Evolutionary conservation across 441 rosid species (phyloP).

Genomic region (Erodium texanum): DNA sequence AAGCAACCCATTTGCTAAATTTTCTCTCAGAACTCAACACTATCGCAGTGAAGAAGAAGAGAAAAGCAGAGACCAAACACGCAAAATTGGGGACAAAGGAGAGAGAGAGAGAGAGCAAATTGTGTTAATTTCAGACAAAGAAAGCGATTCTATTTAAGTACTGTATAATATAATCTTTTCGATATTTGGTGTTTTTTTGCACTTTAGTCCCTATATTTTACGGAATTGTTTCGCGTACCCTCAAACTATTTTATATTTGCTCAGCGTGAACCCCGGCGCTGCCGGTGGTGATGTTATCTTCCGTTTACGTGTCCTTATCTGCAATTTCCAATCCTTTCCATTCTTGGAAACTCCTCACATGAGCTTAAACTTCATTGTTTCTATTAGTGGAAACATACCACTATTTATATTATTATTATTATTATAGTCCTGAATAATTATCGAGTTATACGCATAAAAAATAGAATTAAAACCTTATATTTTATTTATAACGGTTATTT

Average conservation of each 20-base stretch:
- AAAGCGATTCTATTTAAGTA: neutral
- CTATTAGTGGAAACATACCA: too few species aligned
- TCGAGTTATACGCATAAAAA: too few species aligned
- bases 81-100: neutral
- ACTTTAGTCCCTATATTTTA: neutral
- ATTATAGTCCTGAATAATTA: too few species aligned
- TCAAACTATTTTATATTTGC: neutral
- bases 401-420: too few species aligned
- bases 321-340: too few species aligned
- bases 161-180: neutral
- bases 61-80: neutral
- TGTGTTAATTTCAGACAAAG: neutral
- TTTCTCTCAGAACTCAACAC: slow-evolving; percentile 1
- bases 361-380: too few species aligned
- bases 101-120: neutral
- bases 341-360: too few species aligned
- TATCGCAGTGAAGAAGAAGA: neutral
- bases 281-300: too few species aligned
- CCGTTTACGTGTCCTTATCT: too few species aligned
- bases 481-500: too few species aligned
- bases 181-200: neutral
- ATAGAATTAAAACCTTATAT: too few species aligned
- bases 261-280: neutral
- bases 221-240: neutral
- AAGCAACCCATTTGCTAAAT: slow-evolving; percentile 53